Evolutionary conservation across 1,284 basidiomycete species (phyloP).

Genomic region (Sphagnurus paluster): DNA sequence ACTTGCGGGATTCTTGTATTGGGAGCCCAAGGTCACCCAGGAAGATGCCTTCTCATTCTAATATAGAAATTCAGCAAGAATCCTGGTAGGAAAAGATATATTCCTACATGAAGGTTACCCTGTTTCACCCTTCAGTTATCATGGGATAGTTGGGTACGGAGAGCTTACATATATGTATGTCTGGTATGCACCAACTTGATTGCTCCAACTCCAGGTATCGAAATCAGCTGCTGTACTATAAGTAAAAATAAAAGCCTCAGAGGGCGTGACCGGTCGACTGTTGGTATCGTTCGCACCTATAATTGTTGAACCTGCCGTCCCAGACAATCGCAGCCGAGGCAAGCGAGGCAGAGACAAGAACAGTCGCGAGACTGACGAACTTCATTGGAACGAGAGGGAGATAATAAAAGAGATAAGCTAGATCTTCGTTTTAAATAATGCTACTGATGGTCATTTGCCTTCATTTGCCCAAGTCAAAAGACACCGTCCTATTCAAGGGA

Average conservation of each 20-base stretch:
- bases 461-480: neutral
- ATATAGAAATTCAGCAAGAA: neutral
- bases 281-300: too few relatives aligned
- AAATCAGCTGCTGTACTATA: neutral
- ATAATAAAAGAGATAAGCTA: neutral
- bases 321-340: conserved; percentile 4
- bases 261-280: neutral
- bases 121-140: neutral
- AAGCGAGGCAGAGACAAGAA: neutral
- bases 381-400: neutral
- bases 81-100: too few relatives aligned
- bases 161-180: conserved; percentile 3
- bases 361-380: neutral
- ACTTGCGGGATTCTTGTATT: conserved; percentile 10
- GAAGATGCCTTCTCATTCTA: conserved; percentile 6
- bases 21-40: conserved; percentile 5
- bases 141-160: neutral
- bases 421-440: neutral
- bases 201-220: conserved; percentile 1
- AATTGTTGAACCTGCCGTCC: conserved; percentile 8
- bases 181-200: conserved; percentile 5
- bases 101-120: conserved; percentile 9
- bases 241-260: neutral
- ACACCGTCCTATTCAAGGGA: too few relatives aligned
- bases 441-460: neutral